phyloP scores from a whole-genome alignment of 208 protist genomes.

The Pavlovales sp. region DNA sequence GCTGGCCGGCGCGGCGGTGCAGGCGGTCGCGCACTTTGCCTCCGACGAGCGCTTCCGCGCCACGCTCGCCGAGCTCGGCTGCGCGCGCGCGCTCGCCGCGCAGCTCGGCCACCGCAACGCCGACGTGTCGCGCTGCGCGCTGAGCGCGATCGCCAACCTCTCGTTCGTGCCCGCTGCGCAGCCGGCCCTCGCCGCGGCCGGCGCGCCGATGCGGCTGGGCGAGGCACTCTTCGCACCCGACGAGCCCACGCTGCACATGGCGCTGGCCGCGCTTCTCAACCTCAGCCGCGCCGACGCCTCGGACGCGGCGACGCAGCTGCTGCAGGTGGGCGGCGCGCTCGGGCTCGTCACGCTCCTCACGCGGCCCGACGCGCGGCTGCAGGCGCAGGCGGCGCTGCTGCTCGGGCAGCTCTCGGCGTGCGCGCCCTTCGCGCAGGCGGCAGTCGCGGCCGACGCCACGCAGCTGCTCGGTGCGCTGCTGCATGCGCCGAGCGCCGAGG shows the following conservation, averaged over 20 bases:
- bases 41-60: constrained; percentile 20
- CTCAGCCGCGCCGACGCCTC: not conserved
- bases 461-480: not conserved
- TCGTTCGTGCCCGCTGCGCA: not conserved
- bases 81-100: not conserved
- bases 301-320: not conserved
- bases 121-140: constrained; percentile 4
- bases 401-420: not conserved
- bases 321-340: not conserved
- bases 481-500: not conserved
- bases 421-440: not conserved
- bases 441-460: not conserved
- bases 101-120: not conserved
- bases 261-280: not conserved
- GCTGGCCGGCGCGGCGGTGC: not conserved
- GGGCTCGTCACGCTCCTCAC: not conserved
- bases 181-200: not conserved
- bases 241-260: not conserved
- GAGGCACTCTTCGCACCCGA: not conserved
- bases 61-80: not conserved
- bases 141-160: constrained; percentile 7
- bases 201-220: not conserved
- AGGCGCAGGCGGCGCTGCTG: constrained; percentile 2
- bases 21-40: constrained; percentile 24
- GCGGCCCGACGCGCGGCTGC: not conserved